These are phyloP conservation scores for Vanrija sp. DNA, from an alignment of 1,284 basidiomycete species.

Conservation along the genomic window DNA sequence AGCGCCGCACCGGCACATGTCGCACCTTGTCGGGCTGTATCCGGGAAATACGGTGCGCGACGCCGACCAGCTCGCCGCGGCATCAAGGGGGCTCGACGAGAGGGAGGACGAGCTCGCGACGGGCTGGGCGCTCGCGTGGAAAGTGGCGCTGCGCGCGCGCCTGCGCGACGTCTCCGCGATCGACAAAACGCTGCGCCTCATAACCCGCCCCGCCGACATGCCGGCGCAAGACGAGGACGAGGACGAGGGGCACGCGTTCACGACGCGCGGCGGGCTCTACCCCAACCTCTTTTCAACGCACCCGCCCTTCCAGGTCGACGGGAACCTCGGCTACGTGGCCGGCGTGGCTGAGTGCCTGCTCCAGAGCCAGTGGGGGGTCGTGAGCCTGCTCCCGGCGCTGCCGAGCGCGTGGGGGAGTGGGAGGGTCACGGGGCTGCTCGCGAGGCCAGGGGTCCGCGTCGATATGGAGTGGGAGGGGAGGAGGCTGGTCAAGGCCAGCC, in stretches of 20 bases:
- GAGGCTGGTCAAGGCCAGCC: too few species aligned
- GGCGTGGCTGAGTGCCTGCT: constrained; percentile 11
- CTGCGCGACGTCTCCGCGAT: not conserved
- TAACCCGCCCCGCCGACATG: not conserved
- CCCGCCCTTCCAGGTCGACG: constrained; percentile 16
- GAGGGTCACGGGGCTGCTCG: not conserved
- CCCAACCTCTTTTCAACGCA: constrained; percentile 10
- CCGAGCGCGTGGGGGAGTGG: constrained; percentile 2
- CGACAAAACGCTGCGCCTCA: not conserved
- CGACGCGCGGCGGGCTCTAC: not conserved
- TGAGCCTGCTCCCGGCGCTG: constrained; percentile 4
- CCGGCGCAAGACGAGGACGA: too few species aligned
- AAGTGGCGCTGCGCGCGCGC: constrained; percentile 5
- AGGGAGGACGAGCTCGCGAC: constrained; percentile 1
- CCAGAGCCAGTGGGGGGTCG: constrained; percentile 1
- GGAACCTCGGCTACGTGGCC: constrained; percentile 8
- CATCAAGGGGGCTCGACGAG: not conserved
- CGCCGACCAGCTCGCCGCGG: not conserved
- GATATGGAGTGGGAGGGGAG: too few species aligned
- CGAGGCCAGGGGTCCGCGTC: too few species aligned
- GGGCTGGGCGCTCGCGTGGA: constrained; percentile 9
- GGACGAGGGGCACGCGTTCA: too few species aligned
- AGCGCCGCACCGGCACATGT: constrained; percentile 7
- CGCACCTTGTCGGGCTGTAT: constrained; percentile 9
- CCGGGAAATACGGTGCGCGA: not conserved